Conservation (phyloP, 106 monocot species). For the Acorus calamus region DNA sequence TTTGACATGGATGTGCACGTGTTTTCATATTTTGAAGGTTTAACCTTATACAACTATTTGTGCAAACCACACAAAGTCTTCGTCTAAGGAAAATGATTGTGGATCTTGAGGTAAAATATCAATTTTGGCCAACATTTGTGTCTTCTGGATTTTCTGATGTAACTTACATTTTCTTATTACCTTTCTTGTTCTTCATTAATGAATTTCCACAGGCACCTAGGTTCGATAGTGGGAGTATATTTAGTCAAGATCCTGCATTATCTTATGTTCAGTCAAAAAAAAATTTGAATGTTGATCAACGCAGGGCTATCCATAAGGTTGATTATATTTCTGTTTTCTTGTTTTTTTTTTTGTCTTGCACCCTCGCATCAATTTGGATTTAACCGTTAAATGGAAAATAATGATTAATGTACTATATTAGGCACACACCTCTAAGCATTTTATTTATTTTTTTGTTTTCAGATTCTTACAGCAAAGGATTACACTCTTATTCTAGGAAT, state of each 20-base stretch:
- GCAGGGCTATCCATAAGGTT: conserved; percentile 84
- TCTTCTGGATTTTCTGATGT: neutral
- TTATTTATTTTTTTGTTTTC: conserved; percentile 8
- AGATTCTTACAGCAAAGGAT: conserved; percentile 93
- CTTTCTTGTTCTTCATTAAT: neutral
- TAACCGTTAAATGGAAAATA: neutral
- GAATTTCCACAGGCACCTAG: conserved; percentile 45
- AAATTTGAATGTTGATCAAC: conserved; percentile 77
- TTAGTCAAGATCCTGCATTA: conserved; percentile 88
- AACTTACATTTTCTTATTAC: neutral
- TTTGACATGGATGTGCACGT: neutral
- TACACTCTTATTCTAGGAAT: conserved; percentile 94
- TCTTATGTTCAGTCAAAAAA: conserved; percentile 64
- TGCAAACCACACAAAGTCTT: conserved; percentile 31
- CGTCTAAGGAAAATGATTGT: conserved; percentile 76
- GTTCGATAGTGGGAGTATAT: conserved; percentile 79
- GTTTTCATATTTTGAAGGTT: conserved; percentile 23
- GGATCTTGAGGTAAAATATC: conserved; percentile 68
- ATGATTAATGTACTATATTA: neutral
- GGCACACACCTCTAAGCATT: neutral
- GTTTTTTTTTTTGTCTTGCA: neutral
- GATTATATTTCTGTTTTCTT: neutral
- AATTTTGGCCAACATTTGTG: neutral
- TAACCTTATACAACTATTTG: conserved; percentile 78
- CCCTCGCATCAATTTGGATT: neutral